phyloP scores from a whole-genome alignment of 768 basidiomycete genomes.

The Tulasnella sp. region DNA sequence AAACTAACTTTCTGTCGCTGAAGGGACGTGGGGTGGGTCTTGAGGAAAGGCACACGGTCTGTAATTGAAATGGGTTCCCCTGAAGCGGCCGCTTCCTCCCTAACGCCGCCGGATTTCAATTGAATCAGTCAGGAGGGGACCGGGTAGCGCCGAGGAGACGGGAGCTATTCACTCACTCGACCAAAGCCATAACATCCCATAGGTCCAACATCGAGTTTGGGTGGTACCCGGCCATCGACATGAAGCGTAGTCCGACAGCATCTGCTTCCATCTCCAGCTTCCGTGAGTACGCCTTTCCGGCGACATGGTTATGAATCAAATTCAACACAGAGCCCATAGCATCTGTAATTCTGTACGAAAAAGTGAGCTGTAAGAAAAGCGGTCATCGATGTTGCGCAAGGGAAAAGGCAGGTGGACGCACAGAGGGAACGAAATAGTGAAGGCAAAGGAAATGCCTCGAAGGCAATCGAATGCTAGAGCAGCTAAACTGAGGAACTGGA shows the following conservation, averaged over 20 bases:
- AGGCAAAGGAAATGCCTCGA: slow-evolving; percentile 48
- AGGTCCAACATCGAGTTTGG: slow-evolving; percentile 47
- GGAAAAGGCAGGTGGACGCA: slow-evolving; percentile 1
- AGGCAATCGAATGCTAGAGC: slow-evolving; percentile 51
- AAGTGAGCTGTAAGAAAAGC: neutral
- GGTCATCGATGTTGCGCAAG: neutral
- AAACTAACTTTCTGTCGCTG: slow-evolving; percentile 43
- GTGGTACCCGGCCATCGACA: slow-evolving; percentile 52
- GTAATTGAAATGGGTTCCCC: slow-evolving; percentile 42
- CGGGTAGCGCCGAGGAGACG: neutral
- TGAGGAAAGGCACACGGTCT: slow-evolving; percentile 45
- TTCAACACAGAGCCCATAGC: slow-evolving; percentile 47
- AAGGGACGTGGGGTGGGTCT: slow-evolving; percentile 51
- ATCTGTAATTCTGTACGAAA: slow-evolving; percentile 43
- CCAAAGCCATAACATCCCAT: slow-evolving; percentile 50
- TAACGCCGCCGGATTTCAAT: slow-evolving; percentile 15
- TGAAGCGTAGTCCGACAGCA: slow-evolving; percentile 48
- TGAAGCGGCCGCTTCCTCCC: slow-evolving; percentile 43
- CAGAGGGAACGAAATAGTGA: slow-evolving; percentile 52
- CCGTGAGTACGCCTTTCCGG: slow-evolving; percentile 48
- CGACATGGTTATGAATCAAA: slow-evolving; percentile 47
- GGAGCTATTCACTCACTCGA: slow-evolving; percentile 42
- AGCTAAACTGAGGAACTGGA: slow-evolving; percentile 48
- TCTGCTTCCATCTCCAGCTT: slow-evolving; percentile 53
- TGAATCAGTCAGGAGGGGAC: neutral